Conservation (phyloP, 208 protist species). For the Balamuthia mandrillaris region DNA sequence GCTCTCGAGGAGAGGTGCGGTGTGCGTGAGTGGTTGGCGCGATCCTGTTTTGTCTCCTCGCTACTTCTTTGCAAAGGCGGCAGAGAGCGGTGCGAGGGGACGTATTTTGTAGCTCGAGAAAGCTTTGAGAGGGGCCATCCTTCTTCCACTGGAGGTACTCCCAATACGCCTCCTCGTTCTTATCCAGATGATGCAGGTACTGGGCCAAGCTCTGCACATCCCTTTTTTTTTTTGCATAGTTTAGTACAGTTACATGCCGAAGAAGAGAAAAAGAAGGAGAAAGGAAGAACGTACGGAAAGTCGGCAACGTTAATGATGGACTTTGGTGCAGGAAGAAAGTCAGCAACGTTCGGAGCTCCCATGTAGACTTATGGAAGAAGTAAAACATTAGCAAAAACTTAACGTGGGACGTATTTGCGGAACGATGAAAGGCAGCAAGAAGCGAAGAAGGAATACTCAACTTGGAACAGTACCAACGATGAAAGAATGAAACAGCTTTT, state of each 20-base stretch:
- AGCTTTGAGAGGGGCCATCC: slow-evolving; percentile 4
- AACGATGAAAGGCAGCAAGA: neutral
- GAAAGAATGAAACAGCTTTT: slow-evolving; percentile 52
- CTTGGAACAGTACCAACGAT: slow-evolving; percentile 24
- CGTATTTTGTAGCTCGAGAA: slow-evolving; percentile 13
- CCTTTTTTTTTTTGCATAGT: too few relatives aligned
- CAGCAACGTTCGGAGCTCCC: slow-evolving; percentile 55
- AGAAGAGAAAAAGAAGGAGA: too few relatives aligned
- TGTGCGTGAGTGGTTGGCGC: neutral
- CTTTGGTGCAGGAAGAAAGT: slow-evolving; percentile 51
- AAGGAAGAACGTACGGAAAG: slow-evolving; percentile 45
- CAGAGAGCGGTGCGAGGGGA: slow-evolving; percentile 23
- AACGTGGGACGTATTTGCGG: too few relatives aligned
- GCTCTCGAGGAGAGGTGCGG: neutral
- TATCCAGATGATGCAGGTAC: slow-evolving; percentile 51
- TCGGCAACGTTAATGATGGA: slow-evolving; percentile 60
- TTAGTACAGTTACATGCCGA: neutral
- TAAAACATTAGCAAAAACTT: neutral
- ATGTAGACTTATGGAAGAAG: slow-evolving; percentile 43
- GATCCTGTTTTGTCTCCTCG: neutral
- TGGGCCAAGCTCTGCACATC: slow-evolving; percentile 30
- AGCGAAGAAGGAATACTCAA: neutral
- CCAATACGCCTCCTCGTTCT: slow-evolving; percentile 48
- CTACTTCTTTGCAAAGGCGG: neutral
- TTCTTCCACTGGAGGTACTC: slow-evolving; percentile 52